Percentiles rank a stretch among this genome's conserved stretches.
These are phyloP conservation scores for Colletotrichum viniferum DNA, from an alignment of 2,329 filamentous ascomycete species.

Conservation along the genomic window DNA sequence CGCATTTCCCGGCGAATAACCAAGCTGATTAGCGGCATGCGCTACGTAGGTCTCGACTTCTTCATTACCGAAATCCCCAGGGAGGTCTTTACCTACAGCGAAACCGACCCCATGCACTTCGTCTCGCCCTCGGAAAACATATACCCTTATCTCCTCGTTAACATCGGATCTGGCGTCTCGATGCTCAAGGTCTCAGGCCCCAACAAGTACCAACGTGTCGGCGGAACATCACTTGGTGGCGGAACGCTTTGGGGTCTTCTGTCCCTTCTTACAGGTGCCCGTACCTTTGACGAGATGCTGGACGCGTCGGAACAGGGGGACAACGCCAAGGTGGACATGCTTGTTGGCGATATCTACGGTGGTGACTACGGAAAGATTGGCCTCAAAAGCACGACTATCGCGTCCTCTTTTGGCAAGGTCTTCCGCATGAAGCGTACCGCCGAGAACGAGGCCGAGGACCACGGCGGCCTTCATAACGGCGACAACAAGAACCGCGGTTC, in stretches of 20 bases:
- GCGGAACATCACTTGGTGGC: conserved; percentile 91
- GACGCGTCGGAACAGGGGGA: conserved; percentile 89
- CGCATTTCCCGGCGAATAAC: background rate
- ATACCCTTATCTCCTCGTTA: conserved; percentile 96
- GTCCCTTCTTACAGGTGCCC: conserved; percentile 88
- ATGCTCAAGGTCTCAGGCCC: conserved; percentile 97
- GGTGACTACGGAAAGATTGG: conserved; percentile 96
- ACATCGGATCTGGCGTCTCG: conserved; percentile 95
- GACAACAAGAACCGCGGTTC: conserved; percentile 39
- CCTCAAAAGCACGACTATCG: conserved; percentile 93
- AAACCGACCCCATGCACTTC: conserved; percentile 89
- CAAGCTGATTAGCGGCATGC: background rate
- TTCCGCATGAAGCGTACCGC: conserved; percentile 90
- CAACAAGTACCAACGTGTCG: conserved; percentile 85
- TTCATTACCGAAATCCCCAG: conserved; percentile 98
- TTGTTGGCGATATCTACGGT: conserved; percentile 98
- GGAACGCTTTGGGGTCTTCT: conserved; percentile 98
- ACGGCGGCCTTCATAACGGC: conserved; percentile 59
- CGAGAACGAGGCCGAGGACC: conserved; percentile 79
- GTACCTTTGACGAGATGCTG: conserved; percentile 98
- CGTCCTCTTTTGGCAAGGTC: conserved; percentile 95
- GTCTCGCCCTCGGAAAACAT: conserved; percentile 77
- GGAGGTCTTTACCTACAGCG: conserved; percentile 97
- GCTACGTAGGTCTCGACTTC: conserved; percentile 80
- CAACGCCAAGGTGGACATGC: conserved; percentile 91